These are phyloP conservation scores for Aulographum hederae DNA, from an alignment of 2,329 filamentous ascomycete species.

Conservation along the genomic window DNA sequence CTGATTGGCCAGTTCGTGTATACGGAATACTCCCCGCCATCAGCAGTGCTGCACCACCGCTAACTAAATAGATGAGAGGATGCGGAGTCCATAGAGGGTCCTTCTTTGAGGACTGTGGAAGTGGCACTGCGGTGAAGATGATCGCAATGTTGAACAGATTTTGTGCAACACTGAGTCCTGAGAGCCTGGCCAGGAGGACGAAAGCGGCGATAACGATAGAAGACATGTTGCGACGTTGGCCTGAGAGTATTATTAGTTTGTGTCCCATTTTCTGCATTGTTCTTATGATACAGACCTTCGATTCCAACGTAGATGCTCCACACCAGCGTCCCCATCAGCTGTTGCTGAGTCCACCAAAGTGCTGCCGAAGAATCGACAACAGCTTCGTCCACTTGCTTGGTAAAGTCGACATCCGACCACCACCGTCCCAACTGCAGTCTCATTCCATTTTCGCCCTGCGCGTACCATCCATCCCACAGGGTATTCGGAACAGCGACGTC, in stretches of 20 bases:
- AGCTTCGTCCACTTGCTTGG: conserved; percentile 34
- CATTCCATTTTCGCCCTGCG: conserved; percentile 16
- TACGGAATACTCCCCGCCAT: neutral
- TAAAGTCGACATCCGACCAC: conserved; percentile 34
- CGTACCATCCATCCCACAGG: conserved; percentile 20
- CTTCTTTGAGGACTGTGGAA: neutral
- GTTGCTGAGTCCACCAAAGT: conserved; percentile 45
- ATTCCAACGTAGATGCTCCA: conserved; percentile 40
- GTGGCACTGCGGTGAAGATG: conserved; percentile 34
- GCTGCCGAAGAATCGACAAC: conserved; percentile 34
- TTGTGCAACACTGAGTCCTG: conserved; percentile 42
- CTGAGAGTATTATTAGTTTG: conserved; percentile 10
- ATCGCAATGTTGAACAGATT: conserved; percentile 45
- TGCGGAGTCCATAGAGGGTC: conserved; percentile 15
- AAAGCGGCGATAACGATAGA: conserved; percentile 32
- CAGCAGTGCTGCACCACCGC: neutral
- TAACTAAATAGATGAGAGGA: neutral
- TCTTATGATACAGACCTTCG: conserved; percentile 32
- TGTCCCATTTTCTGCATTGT: too few species aligned
- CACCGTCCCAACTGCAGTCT: conserved; percentile 26
- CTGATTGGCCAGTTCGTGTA: neutral
- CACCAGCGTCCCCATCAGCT: conserved; percentile 34
- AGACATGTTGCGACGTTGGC: conserved; percentile 35
- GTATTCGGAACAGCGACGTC: conserved; percentile 22
- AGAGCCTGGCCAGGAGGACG: conserved; percentile 37